Evolutionary conservation across 2,329 filamentous ascomycete genomes (phyloP).

Genomic region (Chrysosporium keratinophilum): DNA sequence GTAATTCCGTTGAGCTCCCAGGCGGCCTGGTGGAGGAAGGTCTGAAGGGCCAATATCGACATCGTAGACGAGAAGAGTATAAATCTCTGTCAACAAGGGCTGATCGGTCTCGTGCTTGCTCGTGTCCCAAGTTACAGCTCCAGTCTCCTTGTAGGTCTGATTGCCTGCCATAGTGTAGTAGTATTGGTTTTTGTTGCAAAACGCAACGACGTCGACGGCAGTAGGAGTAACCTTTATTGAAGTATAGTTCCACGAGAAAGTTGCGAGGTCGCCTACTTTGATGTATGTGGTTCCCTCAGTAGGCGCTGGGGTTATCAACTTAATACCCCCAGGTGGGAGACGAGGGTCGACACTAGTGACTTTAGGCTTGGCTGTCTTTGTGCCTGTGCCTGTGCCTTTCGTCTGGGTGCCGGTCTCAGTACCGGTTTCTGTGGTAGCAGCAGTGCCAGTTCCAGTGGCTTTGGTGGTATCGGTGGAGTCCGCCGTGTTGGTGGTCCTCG

Average conservation of each 20-base stretch:
- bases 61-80: slow-evolving; percentile 56
- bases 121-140: slow-evolving; percentile 52
- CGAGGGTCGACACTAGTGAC: slow-evolving; percentile 39
- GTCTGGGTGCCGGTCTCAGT: slow-evolving; percentile 15
- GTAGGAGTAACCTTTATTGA: slow-evolving; percentile 49
- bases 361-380: slow-evolving; percentile 20
- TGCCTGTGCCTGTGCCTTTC: slow-evolving; percentile 20
- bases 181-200: slow-evolving; percentile 48
- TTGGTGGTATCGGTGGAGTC: not conserved
- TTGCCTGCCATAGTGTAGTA: slow-evolving; percentile 55
- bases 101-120: slow-evolving; percentile 41
- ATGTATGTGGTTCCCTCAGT: slow-evolving; percentile 47
- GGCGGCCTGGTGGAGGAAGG: slow-evolving; percentile 44
- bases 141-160: slow-evolving; percentile 44
- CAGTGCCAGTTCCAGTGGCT: not conserved
- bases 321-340: slow-evolving; percentile 48
- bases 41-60: slow-evolving; percentile 43
- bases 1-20: slow-evolving; percentile 43
- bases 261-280: slow-evolving; percentile 53
- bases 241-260: slow-evolving; percentile 61
- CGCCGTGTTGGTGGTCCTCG: slow-evolving; percentile 2
- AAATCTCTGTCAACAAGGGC: slow-evolving; percentile 49
- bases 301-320: slow-evolving; percentile 50
- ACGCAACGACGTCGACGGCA: slow-evolving; percentile 52
- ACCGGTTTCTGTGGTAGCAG: not conserved